Percentiles rank a stretch among this genome's conserved stretches.
These are phyloP conservation scores for Hypoxylon sp. DNA, from an alignment of 2,329 filamentous ascomycete species.

Conservation along the genomic window DNA sequence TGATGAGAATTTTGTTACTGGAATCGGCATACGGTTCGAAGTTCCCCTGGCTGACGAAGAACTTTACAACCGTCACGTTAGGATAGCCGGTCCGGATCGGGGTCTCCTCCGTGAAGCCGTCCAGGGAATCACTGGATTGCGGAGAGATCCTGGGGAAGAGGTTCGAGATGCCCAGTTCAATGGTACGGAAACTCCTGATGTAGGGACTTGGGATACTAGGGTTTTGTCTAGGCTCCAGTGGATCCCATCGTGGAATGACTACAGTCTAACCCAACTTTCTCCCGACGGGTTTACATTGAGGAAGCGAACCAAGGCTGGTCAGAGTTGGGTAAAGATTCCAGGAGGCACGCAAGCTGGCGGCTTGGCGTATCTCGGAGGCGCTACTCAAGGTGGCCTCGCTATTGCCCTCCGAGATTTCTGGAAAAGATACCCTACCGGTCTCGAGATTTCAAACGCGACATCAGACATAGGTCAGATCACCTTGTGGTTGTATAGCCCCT, in stretches of 20 bases:
- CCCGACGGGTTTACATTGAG: constrained; percentile 67
- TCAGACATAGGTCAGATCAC: constrained; percentile 62
- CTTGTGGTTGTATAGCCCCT: constrained; percentile 68
- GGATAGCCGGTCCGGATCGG: constrained; percentile 63
- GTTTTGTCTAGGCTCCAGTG: constrained; percentile 59
- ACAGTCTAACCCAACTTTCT: constrained; percentile 64
- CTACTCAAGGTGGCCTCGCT: constrained; percentile 65
- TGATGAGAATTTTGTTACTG: constrained; percentile 60
- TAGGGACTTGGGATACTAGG: constrained; percentile 56
- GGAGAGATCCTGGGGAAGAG: constrained; percentile 59
- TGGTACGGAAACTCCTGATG: constrained; percentile 54
- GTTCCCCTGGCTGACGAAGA: constrained; percentile 62
- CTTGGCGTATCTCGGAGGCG: constrained; percentile 66
- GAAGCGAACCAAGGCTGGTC: constrained; percentile 66
- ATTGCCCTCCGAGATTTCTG: constrained; percentile 68
- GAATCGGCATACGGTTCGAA: constrained; percentile 63
- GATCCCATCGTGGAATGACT: constrained; percentile 68
- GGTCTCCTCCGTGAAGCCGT: constrained; percentile 66
- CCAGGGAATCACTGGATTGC: constrained; percentile 66
- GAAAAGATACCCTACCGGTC: constrained; percentile 67
- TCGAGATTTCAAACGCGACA: constrained; percentile 63
- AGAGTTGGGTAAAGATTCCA: constrained; percentile 66
- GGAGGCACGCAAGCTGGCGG: constrained; percentile 65
- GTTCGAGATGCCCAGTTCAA: constrained; percentile 61
- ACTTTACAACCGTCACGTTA: constrained; percentile 66